Evolutionary conservation across 2,329 filamentous ascomycete genomes (phyloP).

Genomic region (Hypoxylon sp.): DNA sequence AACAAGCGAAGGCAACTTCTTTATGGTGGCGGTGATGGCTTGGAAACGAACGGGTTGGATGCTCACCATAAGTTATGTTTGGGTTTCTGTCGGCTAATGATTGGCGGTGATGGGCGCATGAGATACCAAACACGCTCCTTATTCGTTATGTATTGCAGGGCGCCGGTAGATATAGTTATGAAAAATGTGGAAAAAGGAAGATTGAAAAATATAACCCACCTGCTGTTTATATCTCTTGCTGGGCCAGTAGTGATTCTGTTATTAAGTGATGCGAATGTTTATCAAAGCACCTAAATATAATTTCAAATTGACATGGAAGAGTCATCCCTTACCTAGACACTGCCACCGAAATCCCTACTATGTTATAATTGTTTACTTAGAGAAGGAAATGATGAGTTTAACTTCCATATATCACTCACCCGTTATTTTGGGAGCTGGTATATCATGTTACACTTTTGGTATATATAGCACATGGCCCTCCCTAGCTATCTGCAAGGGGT

Average conservation of each 20-base stretch:
- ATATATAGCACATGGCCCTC: constrained; percentile 37
- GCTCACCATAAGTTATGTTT: constrained; percentile 11
- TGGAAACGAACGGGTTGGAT: constrained; percentile 10
- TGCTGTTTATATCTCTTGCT: constrained; percentile 15
- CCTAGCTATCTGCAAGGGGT: constrained; percentile 32
- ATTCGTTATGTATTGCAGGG: constrained; percentile 34
- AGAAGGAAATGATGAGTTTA: background rate
- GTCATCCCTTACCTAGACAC: constrained; percentile 8
- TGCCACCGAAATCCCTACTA: background rate
- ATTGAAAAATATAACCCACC: constrained; percentile 29
- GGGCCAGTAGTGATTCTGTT: constrained; percentile 3
- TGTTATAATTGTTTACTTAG: background rate
- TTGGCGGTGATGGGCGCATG: constrained; percentile 26
- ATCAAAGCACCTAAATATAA: background rate
- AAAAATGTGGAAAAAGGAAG: constrained; percentile 36
- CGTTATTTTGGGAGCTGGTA: background rate
- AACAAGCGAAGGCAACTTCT: constrained; percentile 28
- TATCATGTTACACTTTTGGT: constrained; percentile 35
- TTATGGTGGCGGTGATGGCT: constrained; percentile 15
- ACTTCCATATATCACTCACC: background rate
- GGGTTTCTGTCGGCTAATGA: constrained; percentile 21
- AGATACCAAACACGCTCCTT: constrained; percentile 44
- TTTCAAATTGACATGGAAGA: background rate
- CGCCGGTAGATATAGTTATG: constrained; percentile 30
- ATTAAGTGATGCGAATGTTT: background rate